Evolutionary conservation across 768 basidiomycete genomes (phyloP), one percentile per base, ranked within the genome.

Genomic region (Coprinellus aureogranulatus): DNA sequence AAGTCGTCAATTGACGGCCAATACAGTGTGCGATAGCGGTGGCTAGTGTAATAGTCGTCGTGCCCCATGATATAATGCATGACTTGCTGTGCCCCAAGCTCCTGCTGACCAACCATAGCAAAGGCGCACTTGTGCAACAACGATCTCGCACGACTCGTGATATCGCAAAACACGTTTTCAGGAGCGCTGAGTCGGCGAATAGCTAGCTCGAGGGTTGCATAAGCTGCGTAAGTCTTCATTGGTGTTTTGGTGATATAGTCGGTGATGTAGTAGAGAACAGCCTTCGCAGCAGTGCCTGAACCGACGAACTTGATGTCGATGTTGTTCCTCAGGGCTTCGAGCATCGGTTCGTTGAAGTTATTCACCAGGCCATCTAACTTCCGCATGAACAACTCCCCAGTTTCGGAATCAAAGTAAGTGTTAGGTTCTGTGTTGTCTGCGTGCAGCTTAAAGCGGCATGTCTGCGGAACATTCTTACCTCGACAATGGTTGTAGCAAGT

Each of bases 251-350:
- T 75, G 14, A 81, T 79, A 49, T 82, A 81, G 53, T 81, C 71
- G 0, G 79, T 81, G 20, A 81, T 76, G 47, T 81, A 82, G 54
- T 77, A 77, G 2, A 78, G 37, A 0, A 77, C 58, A 0, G 79
- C 78, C 53, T 80, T 80, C 0, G 76, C 76, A 1, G 70, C 58
- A 3, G 63, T 41, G 0, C 80, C 80, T 0, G 77, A 79, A 0
- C 70, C 70, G 12, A 82, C 71, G 48, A 73, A 78, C 55, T 79
- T 77, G 0, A 81, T 75, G 52, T 81, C 80, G 71, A 78, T 79
- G 52, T 81, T 81, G 41, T 74, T 75, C 0, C 70, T 54, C 0
- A 80, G 57, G 0, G 64, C 60, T 20, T 68, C 41, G 0, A 79
- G 10, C 0, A 81, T 77, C 0, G 70, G 73, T 0, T 46, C 52